These are phyloP conservation scores for Thalassiosira ordinaria DNA, from an alignment of 352 stramenopile genomes.

Conservation along the genomic window DNA sequence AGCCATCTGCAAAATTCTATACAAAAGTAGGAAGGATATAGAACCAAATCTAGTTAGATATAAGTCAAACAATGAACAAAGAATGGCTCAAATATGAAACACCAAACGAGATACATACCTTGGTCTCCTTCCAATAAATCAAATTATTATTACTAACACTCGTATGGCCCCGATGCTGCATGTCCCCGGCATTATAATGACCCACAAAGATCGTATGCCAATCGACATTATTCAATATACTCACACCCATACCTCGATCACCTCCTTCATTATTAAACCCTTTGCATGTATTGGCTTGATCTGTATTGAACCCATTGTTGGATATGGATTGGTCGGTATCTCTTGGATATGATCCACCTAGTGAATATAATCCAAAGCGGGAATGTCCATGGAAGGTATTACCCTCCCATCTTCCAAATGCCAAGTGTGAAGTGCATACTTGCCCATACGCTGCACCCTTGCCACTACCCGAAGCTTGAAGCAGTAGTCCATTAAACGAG, in stretches of 20 bases:
- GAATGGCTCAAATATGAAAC: not conserved
- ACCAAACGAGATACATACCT: too few relatives aligned
- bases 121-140: constrained; percentile 77
- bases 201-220: constrained; percentile 78
- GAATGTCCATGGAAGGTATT: constrained; percentile 71
- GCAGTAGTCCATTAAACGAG: constrained; percentile 72
- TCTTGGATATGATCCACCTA: constrained; percentile 54
- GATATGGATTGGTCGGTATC: constrained; percentile 63
- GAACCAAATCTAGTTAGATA: not conserved
- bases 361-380: constrained; percentile 62
- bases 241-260: constrained; percentile 42
- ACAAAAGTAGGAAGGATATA: too few relatives aligned
- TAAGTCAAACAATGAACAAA: not conserved
- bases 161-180: constrained; percentile 40
- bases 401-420: constrained; percentile 59
- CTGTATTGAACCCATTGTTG: constrained; percentile 55
- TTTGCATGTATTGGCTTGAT: constrained; percentile 53
- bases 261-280: constrained; percentile 59
- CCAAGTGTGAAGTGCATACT: constrained; percentile 46
- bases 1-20: constrained; percentile 71
- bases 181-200: constrained; percentile 62
- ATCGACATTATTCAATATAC: constrained; percentile 70
- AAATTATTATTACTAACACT: constrained; percentile 51
- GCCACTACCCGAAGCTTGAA: constrained; percentile 44
- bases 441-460: constrained; percentile 40